phyloP scores from a whole-genome alignment of 2,329 filamentous ascomycete species.

The Clonostachys byssicola region DNA sequence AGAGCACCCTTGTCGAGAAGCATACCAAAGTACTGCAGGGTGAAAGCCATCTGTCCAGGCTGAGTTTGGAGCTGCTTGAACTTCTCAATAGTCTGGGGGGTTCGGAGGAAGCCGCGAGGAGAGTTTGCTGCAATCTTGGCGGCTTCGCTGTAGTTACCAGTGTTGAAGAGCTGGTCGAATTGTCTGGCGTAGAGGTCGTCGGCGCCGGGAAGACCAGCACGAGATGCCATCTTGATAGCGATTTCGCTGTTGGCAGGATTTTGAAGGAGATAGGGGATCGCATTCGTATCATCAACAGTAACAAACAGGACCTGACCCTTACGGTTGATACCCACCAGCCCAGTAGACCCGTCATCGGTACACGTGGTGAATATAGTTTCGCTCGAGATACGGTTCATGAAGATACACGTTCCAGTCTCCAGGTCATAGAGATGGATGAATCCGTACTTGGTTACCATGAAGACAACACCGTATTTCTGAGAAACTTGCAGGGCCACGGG shows the following conservation, averaged over 20 bases:
- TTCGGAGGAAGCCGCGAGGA: conserved; percentile 90
- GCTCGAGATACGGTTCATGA: conserved; percentile 99
- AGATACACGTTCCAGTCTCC: conserved; percentile 91
- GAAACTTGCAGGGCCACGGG: conserved; percentile 97
- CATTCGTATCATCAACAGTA: conserved; percentile 83
- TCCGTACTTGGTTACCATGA: conserved; percentile 97
- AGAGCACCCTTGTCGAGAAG: conserved; percentile 90
- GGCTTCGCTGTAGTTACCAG: conserved; percentile 79
- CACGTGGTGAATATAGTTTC: conserved; percentile 98
- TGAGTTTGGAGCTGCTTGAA: conserved; percentile 84
- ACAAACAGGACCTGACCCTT: conserved; percentile 96
- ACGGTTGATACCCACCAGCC: conserved; percentile 92
- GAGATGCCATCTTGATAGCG: conserved; percentile 92
- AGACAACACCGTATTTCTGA: conserved; percentile 92
- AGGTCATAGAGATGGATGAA: conserved; percentile 99
- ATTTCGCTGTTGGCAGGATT: conserved; percentile 92
- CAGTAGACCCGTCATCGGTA: conserved; percentile 75
- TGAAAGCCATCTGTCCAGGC: conserved; percentile 84
- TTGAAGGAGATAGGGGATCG: conserved; percentile 93
- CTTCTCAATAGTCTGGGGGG: conserved; percentile 89
- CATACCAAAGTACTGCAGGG: conserved; percentile 97
- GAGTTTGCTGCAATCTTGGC: conserved; percentile 97
- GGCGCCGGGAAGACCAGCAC: conserved; percentile 88
- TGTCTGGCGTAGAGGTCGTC: conserved; percentile 90
- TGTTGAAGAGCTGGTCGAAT: conserved; percentile 81